Evolutionary conservation across 2,329 filamentous ascomycete species (phyloP).

Genomic region (Aaosphaeria arxii): DNA sequence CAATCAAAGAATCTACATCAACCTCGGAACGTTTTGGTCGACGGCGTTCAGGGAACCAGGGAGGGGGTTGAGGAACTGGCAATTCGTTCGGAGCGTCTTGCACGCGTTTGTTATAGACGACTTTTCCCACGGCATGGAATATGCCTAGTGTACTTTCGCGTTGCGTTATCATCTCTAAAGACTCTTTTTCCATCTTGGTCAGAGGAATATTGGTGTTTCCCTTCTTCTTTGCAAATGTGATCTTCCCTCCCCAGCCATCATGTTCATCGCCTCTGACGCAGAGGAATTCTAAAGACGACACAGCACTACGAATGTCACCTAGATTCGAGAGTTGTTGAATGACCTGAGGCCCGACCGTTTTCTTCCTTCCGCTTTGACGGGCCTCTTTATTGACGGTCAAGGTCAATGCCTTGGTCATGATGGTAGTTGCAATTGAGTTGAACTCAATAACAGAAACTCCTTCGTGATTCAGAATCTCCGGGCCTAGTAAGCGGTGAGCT

Average conservation of each 20-base stretch:
- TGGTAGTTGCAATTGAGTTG: slow-evolving; percentile 84
- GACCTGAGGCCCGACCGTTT: slow-evolving; percentile 74
- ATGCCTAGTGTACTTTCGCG: slow-evolving; percentile 88
- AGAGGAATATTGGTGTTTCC: slow-evolving; percentile 57
- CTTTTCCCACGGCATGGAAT: slow-evolving; percentile 93
- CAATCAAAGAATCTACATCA: slow-evolving; percentile 68
- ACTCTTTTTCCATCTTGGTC: slow-evolving; percentile 76
- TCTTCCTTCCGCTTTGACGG: slow-evolving; percentile 68
- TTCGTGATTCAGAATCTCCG: slow-evolving; percentile 79
- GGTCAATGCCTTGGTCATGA: slow-evolving; percentile 81
- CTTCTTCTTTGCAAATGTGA: slow-evolving; percentile 61
- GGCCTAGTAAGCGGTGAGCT: slow-evolving; percentile 81
- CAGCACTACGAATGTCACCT: slow-evolving; percentile 89
- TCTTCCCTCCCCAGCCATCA: slow-evolving; percentile 77
- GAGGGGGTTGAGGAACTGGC: slow-evolving; percentile 43
- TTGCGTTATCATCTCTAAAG: slow-evolving; percentile 75
- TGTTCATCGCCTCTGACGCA: slow-evolving; percentile 78
- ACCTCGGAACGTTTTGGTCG: slow-evolving; percentile 45
- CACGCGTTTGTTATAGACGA: slow-evolving; percentile 92
- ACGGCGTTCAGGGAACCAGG: slow-evolving; percentile 44
- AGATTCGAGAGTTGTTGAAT: slow-evolving; percentile 78
- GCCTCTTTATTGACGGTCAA: slow-evolving; percentile 82
- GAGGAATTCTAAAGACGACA: slow-evolving; percentile 88
- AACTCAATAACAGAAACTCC: slow-evolving; percentile 82
- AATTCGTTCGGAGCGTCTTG: slow-evolving; percentile 29